Conservation (phyloP, 345 rosid species). For the Salix purpurea region DNA sequence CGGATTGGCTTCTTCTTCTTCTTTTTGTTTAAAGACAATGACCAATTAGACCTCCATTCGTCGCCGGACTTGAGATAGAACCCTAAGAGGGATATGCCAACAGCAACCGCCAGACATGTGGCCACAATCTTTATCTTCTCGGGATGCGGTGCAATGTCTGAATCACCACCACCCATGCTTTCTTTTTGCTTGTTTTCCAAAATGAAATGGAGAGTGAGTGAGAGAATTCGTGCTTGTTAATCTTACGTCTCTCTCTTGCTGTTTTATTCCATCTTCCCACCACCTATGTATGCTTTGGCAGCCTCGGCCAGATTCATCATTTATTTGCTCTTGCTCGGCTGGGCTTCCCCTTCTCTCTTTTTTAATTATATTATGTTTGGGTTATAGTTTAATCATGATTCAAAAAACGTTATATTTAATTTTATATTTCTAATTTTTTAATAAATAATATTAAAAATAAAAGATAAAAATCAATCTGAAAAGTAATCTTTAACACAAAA, state of each 20-base stretch:
- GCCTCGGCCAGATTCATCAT: too few relatives aligned
- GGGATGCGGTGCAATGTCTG: not conserved
- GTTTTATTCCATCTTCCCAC: not conserved
- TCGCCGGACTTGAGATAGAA: conserved; percentile 9
- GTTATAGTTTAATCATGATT: too few relatives aligned
- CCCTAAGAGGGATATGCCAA: conserved; percentile 19
- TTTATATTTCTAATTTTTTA: too few relatives aligned
- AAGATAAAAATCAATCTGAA: too few relatives aligned
- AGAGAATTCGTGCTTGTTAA: not conserved
- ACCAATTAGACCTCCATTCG: not conserved
- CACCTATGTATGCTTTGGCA: too few relatives aligned
- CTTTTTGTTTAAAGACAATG: not conserved
- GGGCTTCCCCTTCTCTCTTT: too few relatives aligned
- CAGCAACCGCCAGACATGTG: conserved; percentile 2
- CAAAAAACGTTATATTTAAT: too few relatives aligned
- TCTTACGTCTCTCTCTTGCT: not conserved
- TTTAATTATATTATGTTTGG: too few relatives aligned
- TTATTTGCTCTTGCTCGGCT: too few relatives aligned
- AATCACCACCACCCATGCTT: not conserved
- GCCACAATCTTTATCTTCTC: not conserved
- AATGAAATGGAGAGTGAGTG: not conserved
- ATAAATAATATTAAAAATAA: too few relatives aligned
- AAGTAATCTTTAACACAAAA: too few relatives aligned
- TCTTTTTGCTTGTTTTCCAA: not conserved
- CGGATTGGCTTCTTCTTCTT: conserved; percentile 50